Percentiles rank a stretch among this genome's conserved stretches.
Conservation (phyloP, 805 yeast genomes). For the Alloascoidea hylecoeti region DNA sequence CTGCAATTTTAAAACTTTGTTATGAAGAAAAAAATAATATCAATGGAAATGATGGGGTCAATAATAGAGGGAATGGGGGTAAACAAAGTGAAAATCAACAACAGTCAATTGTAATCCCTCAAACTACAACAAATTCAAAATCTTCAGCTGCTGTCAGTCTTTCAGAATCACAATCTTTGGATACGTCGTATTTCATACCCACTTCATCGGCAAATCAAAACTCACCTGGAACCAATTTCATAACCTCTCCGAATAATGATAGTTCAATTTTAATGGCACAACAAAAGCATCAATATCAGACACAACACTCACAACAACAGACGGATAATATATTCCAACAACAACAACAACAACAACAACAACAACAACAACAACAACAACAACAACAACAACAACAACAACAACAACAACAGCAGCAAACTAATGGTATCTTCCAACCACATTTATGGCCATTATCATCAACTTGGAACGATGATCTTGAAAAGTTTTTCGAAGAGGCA, state of each 20-base stretch:
- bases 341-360: conserved; percentile 6
- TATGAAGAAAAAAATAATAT: conserved; percentile 13
- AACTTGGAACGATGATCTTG: conserved; percentile 7
- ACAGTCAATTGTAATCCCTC: not conserved
- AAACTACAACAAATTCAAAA: conserved; percentile 7
- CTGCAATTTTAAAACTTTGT: conserved; percentile 49
- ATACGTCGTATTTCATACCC: too few species aligned
- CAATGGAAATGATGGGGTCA: conserved; percentile 3
- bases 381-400: not conserved
- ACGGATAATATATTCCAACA: conserved; percentile 1
- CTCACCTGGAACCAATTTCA: not conserved
- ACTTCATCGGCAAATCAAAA: not conserved
- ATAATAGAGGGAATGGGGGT: not conserved
- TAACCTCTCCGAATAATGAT: not conserved
- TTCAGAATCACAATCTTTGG: not conserved
- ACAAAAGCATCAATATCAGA: not conserved
- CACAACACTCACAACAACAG: conserved; percentile 5
- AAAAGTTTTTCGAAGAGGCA: conserved; percentile 13
- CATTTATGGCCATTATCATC: not conserved
- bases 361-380: not conserved
- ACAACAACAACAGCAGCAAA: too few species aligned
- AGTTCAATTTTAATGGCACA: not conserved
- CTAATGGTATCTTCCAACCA: too few species aligned
- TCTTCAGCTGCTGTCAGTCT: conserved; percentile 10
- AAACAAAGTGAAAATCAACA: not conserved